Base-by-base conservation (phyloP, 2,329 filamentous ascomycete genomes). In the Diaporthe vexans region DNA sequence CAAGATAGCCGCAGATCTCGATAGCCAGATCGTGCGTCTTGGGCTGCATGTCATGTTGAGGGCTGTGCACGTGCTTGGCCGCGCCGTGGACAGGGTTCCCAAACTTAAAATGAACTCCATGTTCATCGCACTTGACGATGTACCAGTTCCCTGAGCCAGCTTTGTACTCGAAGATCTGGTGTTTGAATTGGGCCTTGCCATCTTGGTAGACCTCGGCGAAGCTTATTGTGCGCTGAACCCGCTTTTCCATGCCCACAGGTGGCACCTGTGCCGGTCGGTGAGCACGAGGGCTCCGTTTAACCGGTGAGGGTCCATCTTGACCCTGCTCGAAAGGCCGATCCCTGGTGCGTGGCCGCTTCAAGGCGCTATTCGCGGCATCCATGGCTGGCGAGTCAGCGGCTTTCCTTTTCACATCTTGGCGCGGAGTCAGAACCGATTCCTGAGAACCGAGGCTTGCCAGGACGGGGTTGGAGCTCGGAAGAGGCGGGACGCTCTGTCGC, bases 121-220 rank as follows among this genome's bases (percentile, higher is more conserved):
- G 84, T 68, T 84, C 79, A 46, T 84, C 82, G 77, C 84, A 86
- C 70, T 81, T 82, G 3, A 85, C 73, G 8, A 86, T 84, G 71
- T 84, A 86, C 76, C 79, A 85, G 6, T 79, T 72, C 0, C 76
- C 73, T 9, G 77, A 80, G 15, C 73, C 72, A 0, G 29, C 6
- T 1, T 81, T 81, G 72, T 78, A 83, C 74, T 83, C 77, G 8
- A 81, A 77, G 19, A 83, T 82, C 52, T 79, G 77, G 72, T 83
- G 82, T 40, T 83, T 83, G 75, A 81, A 78, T 61, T 79, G 58
- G 3, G 83, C 79, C 11, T 80, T 77, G 24, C 82, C 82, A 48
- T 80, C 70, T 65, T 81, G 78, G 72, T 76, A 84, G 1, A 85
- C 81, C 19, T 85, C 81, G 10, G 80, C 76, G 48, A 85, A 85